These are phyloP conservation scores for Fusarium sp. DNA, from an alignment of 2,329 filamentous ascomycete species.

Conservation along the genomic window DNA sequence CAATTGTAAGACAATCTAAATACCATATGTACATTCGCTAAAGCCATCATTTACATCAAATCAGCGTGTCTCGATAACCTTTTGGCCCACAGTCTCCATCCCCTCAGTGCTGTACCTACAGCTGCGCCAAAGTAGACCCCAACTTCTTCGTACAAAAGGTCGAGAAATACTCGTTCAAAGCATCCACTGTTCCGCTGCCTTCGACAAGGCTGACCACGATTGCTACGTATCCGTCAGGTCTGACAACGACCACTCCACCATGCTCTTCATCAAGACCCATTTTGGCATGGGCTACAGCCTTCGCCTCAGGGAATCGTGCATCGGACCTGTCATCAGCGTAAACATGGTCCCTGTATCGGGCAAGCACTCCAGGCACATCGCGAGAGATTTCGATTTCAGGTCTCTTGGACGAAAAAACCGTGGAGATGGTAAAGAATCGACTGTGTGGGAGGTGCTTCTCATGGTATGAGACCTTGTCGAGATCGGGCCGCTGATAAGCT, in stretches of 20 bases:
- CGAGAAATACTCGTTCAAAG: conserved; percentile 83
- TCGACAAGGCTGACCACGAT: conserved; percentile 78
- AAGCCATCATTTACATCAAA: not conserved
- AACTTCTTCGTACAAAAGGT: conserved; percentile 73
- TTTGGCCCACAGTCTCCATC: not conserved
- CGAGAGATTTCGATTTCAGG: conserved; percentile 76
- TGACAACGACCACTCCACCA: conserved; percentile 83
- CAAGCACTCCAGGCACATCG: conserved; percentile 75
- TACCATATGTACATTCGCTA: not conserved
- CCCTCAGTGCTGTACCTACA: no score
- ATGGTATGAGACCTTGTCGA: conserved; percentile 73
- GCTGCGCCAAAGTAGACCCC: conserved; percentile 46
- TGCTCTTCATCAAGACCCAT: conserved; percentile 79
- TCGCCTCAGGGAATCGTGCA: conserved; percentile 72
- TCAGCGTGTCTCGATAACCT: not conserved
- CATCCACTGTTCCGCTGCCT: conserved; percentile 81
- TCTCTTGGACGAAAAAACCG: conserved; percentile 75
- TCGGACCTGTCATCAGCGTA: conserved; percentile 89
- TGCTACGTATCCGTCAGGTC: conserved; percentile 88
- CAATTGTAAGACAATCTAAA: not conserved
- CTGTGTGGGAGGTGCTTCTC: conserved; percentile 88
- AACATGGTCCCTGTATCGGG: conserved; percentile 81
- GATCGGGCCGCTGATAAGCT: conserved; percentile 69
- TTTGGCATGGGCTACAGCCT: conserved; percentile 83
- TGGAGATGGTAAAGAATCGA: conserved; percentile 80